Conservation (phyloP, 2,329 filamentous ascomycete species). For the Didymella segeticola region DNA sequence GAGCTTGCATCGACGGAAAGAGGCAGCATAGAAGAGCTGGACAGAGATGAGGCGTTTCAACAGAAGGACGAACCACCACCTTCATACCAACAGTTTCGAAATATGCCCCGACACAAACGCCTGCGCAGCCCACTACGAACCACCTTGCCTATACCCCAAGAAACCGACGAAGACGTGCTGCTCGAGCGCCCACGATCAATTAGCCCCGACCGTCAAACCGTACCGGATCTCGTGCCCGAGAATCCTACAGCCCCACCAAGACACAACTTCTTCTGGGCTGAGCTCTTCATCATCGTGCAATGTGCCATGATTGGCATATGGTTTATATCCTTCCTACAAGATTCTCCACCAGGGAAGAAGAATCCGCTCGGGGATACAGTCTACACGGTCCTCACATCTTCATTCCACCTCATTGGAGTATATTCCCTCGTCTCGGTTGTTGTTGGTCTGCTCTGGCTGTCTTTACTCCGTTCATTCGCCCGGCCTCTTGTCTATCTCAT, state of each 20-base stretch:
- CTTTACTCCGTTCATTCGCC: conserved; percentile 85
- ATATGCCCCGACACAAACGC: conserved; percentile 50
- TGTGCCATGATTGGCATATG: conserved; percentile 87
- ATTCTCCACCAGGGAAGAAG: conserved; percentile 71
- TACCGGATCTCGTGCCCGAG: conserved; percentile 63
- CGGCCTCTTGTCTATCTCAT: conserved; percentile 82
- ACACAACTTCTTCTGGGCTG: conserved; percentile 91
- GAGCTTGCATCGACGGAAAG: conserved; percentile 73
- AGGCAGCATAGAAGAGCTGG: conserved; percentile 53
- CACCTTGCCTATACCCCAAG: conserved; percentile 53
- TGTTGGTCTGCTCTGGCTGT: conserved; percentile 89
- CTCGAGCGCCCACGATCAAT: conserved; percentile 52
- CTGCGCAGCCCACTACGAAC: conserved; percentile 52
- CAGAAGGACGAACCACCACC: conserved; percentile 59
- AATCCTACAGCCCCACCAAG: conserved; percentile 52
- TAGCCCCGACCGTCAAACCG: conserved; percentile 60
- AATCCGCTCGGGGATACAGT: conserved; percentile 88
- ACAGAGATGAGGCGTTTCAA: conserved; percentile 42
- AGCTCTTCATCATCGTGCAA: conserved; percentile 83
- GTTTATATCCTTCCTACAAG: conserved; percentile 89
- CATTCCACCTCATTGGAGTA: conserved; percentile 86
- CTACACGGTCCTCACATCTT: conserved; percentile 85
- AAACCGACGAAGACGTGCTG: conserved; percentile 59
- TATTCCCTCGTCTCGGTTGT: conserved; percentile 91
- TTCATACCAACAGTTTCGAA: conserved; percentile 65